A percentile compares a stretch with the other conserved stretches of the same genome.
phyloP scores from a whole-genome alignment of 352 stramenopile genomes.

The Pythium inflatum region DNA sequence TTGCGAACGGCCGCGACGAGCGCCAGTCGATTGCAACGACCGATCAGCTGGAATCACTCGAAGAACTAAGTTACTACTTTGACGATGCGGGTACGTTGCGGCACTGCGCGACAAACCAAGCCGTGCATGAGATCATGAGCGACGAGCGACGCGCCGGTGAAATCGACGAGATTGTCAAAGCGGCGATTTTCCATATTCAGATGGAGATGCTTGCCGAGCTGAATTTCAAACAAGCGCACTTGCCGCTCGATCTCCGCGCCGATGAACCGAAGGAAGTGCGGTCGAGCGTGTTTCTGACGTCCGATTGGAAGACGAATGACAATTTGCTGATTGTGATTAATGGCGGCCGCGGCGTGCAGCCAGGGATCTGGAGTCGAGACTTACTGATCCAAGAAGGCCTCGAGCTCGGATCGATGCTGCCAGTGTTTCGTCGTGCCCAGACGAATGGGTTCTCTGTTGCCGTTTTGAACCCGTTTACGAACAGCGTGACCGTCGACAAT shows the following conservation, averaged over 20 bases:
- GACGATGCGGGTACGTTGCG: conserved; percentile 67
- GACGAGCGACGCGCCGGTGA: conserved; percentile 67
- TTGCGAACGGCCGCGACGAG: conserved; percentile 27
- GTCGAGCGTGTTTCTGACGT: conserved; percentile 72
- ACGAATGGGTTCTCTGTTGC: conserved; percentile 53
- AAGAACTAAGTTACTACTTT: conserved; percentile 83
- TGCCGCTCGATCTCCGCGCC: conserved; percentile 59
- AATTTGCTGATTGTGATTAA: conserved; percentile 79
- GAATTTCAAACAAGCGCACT: conserved; percentile 71
- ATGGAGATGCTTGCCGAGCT: conserved; percentile 85
- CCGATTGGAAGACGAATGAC: conserved; percentile 62
- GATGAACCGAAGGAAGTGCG: conserved; percentile 72
- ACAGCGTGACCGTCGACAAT: conserved; percentile 68
- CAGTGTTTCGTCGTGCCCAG: conserved; percentile 57
- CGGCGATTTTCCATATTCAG: conserved; percentile 84
- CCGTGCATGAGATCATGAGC: conserved; percentile 78
- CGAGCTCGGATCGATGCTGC: conserved; percentile 79
- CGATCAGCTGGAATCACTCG: conserved; percentile 72
- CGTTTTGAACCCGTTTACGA: conserved; percentile 77
- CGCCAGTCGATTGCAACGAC: conserved; percentile 54
- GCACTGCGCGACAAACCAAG: conserved; percentile 73
- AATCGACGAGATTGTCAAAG: conserved; percentile 81
- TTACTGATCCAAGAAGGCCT: conserved; percentile 73
- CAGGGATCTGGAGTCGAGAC: conserved; percentile 81
- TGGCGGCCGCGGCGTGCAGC: conserved; percentile 62